A percentile compares a stretch with the other conserved stretches of the same genome.
phyloP scores from a whole-genome alignment of 1,139 yeast genomes.

The Candida dubliniensis region DNA sequence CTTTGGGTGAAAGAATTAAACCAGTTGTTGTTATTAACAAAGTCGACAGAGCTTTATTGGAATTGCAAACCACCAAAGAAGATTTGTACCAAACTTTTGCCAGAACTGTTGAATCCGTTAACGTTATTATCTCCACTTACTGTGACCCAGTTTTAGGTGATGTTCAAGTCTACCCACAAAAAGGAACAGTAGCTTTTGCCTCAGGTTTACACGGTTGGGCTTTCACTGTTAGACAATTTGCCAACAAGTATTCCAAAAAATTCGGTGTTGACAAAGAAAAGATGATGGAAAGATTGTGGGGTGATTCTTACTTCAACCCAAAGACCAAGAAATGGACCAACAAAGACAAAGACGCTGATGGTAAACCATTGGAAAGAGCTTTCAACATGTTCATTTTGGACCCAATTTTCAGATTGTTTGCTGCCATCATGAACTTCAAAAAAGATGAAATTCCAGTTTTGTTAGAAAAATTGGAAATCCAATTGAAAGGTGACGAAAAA shows the following conservation, averaged over 20 bases:
- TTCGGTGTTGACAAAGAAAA: conserved; percentile 97
- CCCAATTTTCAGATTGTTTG: conserved; percentile 87
- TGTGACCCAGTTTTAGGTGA: conserved; percentile 91
- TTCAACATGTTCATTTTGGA: conserved; percentile 99
- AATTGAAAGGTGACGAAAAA: conserved; percentile 90
- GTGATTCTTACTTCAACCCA: conserved; percentile 99
- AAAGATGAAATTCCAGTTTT: conserved; percentile 91
- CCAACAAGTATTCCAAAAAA: conserved; percentile 97
- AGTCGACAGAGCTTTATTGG: conserved; percentile 99
- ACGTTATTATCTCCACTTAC: conserved; percentile 96
- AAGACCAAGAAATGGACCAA: conserved; percentile 99
- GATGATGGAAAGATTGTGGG: conserved; percentile 99
- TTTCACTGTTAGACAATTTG: conserved; percentile 99
- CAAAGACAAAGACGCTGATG: conserved; percentile 95
- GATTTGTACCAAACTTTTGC: conserved; percentile 97
- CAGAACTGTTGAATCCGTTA: conserved; percentile 98
- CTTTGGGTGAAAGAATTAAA: conserved; percentile 99
- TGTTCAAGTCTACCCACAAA: conserved; percentile 97
- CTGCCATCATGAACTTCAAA: conserved; percentile 57
- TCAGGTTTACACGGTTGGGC: conserved; percentile 99
- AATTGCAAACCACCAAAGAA: conserved; percentile 98
- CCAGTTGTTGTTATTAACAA: conserved; percentile 98
- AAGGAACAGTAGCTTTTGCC: conserved; percentile 99
- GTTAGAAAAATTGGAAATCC: conserved; percentile 89
- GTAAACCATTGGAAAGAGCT: conserved; percentile 96